Base-by-base conservation (phyloP, 805 yeast species). In the Candida vartiovaarae region DNA sequence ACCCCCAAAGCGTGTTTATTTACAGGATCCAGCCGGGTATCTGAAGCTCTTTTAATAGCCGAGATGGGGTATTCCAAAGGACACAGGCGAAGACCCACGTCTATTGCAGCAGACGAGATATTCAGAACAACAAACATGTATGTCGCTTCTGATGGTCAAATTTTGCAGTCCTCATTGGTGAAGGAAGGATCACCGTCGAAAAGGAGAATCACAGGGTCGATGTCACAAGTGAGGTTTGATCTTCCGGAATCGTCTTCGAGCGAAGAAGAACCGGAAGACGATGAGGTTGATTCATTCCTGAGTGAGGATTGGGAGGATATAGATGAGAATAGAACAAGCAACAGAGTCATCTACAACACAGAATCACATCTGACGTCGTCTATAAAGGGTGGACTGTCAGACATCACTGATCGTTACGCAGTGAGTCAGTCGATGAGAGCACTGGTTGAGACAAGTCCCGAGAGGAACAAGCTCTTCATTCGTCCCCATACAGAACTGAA, bases 401-500 rank as follows among this genome's bases (percentile, higher is more conserved):
- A 38, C 11, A 35, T 36, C 6, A 43, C 3, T 9, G 38, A 32
- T 31, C 34, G 42, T 4, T n/a, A 31, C n/a, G 44, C 45, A 8
- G 47, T 57, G 4, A 51, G 49, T 11, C 50, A 56, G 29, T 52
- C 60, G 8, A 45, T 58, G 52, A 39, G 57, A 32, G 44, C 33
- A 2, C 39, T 54, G 6, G 38, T 57, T 2, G 27, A 48, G 1
- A 40, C 49, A 3, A 48, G 53, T 32, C 52, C 59, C 1, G 48
- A 51, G 4, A 51, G 60, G 25, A 34, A 40, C 6, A 56, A 56
- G 36, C 50, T 68, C 10, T 66, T 62, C 40, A 43, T 68, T 20
- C 55, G 66, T 7, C 59, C 70, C 3, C 60, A 62, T 33, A 63
- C 71, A 0, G 64, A 68, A 6, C 45, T 67, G 34, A 68, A 66